A percentile compares a stretch with the other conserved stretches of the same genome.
These are phyloP conservation scores for Alternaria gaisen DNA, from an alignment of 2,329 filamentous ascomycete species.

Conservation along the genomic window DNA sequence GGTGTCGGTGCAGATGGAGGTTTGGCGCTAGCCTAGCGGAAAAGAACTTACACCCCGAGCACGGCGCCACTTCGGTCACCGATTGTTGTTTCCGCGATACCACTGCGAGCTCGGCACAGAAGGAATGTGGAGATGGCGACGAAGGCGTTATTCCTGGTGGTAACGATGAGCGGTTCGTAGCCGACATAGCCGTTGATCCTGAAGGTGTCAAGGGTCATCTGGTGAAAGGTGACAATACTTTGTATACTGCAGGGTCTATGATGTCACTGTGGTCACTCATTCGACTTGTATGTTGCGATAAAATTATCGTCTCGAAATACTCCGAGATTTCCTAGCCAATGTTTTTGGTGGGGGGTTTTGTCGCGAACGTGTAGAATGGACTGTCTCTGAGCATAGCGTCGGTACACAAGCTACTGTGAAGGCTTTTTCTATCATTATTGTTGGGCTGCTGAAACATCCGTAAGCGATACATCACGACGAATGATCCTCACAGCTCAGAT, in stretches of 20 bases:
- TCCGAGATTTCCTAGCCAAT: neutral
- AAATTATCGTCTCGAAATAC: neutral
- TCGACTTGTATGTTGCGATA: neutral
- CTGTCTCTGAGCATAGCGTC: neutral
- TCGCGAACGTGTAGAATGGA: neutral
- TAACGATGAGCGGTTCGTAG: neutral
- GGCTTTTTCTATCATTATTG: neutral
- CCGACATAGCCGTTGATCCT: neutral
- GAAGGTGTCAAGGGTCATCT: neutral
- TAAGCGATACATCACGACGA: neutral
- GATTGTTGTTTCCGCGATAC: neutral
- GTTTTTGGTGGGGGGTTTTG: neutral
- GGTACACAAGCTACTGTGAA: neutral
- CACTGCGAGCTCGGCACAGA: neutral
- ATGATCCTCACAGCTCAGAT: neutral
- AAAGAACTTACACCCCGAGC: constrained; percentile 15
- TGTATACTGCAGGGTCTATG: neutral
- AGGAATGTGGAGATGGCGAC: neutral
- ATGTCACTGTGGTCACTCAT: neutral
- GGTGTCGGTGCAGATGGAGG: neutral
- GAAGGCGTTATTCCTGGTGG: neutral
- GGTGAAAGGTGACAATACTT: neutral
- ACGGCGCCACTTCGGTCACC: constrained; percentile 10
- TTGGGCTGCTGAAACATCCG: neutral
- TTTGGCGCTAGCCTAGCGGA: constrained; percentile 14